Percentiles rank a stretch among this genome's conserved stretches.
These are phyloP conservation scores for Candida wancherniae DNA, from an alignment of 805 yeast species.

Conservation along the genomic window DNA sequence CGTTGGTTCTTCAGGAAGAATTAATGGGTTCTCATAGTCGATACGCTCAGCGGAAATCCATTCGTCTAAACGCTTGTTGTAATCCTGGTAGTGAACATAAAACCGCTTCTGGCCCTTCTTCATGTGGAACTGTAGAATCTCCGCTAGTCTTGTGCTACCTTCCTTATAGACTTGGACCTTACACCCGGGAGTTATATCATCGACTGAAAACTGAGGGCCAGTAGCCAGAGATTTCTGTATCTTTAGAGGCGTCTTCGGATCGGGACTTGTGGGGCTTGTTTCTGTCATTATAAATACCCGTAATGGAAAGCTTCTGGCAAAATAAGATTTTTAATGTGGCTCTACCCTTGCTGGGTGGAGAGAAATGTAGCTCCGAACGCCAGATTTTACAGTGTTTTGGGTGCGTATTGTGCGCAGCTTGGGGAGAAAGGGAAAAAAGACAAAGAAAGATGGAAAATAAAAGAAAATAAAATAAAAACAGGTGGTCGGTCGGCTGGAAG, in stretches of 20 bases:
- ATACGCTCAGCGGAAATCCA: constrained; percentile 78
- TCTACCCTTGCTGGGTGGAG: too few relatives aligned
- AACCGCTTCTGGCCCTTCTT: constrained; percentile 75
- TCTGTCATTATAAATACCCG: constrained; percentile 9
- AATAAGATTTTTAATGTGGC: too few relatives aligned
- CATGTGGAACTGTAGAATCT: constrained; percentile 69
- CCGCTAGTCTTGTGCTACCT: constrained; percentile 75
- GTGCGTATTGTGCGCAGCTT: too few relatives aligned
- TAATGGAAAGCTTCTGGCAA: too few relatives aligned
- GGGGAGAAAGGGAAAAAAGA: too few relatives aligned
- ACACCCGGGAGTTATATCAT: constrained; percentile 68
- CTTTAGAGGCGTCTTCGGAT: constrained; percentile 8
- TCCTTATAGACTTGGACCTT: constrained; percentile 81
- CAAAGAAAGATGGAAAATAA: too few relatives aligned
- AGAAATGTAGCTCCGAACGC: too few relatives aligned
- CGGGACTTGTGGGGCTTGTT: constrained; percentile 4
- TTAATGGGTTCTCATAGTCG: constrained; percentile 64
- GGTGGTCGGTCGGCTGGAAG: too few relatives aligned
- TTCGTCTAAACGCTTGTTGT: constrained; percentile 93
- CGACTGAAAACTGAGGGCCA: constrained; percentile 23
- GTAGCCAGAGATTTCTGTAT: constrained; percentile 4
- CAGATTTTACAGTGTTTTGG: too few relatives aligned
- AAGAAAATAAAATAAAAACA: too few relatives aligned
- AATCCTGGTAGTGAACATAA: constrained; percentile 92
- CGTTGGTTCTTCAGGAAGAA: constrained; percentile 61